A percentile compares a stretch with the other conserved stretches of the same genome.
Conservation (phyloP, 2,329 filamentous ascomycete genomes). For the Lizonia empirigonia region DNA sequence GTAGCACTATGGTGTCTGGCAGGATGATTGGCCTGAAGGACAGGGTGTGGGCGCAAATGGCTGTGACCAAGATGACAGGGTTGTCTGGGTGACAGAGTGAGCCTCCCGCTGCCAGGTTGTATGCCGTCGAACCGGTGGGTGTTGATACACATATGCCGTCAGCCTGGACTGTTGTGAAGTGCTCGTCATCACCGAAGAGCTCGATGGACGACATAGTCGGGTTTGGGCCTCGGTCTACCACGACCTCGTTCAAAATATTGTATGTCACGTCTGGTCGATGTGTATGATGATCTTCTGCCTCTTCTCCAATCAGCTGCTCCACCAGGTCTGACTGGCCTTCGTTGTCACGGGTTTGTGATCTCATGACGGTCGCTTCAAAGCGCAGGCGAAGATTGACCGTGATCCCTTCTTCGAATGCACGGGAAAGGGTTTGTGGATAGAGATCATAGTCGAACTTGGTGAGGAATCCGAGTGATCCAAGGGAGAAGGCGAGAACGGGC, state of each 20-base stretch:
- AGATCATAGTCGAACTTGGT: constrained; percentile 94
- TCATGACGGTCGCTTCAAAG: constrained; percentile 94
- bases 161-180: constrained; percentile 91
- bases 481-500: constrained; percentile 86
- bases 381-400: constrained; percentile 85
- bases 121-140: constrained; percentile 91
- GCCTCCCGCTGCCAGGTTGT: constrained; percentile 94
- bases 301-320: constrained; percentile 87
- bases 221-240: constrained; percentile 91
- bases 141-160: constrained; percentile 94
- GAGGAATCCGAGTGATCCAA: constrained; percentile 91
- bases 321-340: constrained; percentile 61
- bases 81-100: constrained; percentile 96
- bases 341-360: constrained; percentile 61
- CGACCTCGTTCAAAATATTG: constrained; percentile 96
- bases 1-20: constrained; percentile 91
- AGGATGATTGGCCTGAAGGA: constrained; percentile 97
- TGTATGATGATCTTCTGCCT: constrained; percentile 81
- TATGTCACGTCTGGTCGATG: constrained; percentile 83
- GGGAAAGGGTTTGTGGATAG: constrained; percentile 70
- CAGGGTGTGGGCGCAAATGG: constrained; percentile 92
- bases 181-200: constrained; percentile 91
- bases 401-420: constrained; percentile 80
- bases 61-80: constrained; percentile 90
- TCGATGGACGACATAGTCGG: constrained; percentile 92